These are phyloP conservation scores for Salix viminalis DNA, from an alignment of 345 rosid species.

Conservation along the genomic window DNA sequence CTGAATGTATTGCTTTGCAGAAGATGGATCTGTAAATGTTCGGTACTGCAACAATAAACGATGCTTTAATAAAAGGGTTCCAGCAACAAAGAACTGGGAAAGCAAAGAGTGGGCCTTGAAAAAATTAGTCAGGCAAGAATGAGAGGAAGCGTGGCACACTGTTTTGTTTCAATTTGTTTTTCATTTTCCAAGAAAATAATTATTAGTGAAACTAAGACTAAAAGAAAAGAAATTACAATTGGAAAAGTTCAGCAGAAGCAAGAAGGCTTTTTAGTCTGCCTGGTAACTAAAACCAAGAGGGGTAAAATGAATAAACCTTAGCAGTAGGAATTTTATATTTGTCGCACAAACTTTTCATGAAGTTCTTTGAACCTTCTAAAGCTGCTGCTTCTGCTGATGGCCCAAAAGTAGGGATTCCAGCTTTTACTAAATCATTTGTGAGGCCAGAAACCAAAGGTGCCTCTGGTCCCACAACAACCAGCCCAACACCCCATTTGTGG, in stretches of 20 bases:
- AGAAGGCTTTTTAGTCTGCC: background rate
- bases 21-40: conserved; percentile 60
- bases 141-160: background rate
- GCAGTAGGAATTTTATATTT: conserved; percentile 91
- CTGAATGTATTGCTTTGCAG: conserved; percentile 64
- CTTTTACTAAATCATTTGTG: conserved; percentile 61
- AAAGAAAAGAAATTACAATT: background rate
- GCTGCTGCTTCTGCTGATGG: conserved; percentile 97
- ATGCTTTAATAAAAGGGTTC: no score
- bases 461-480: conserved; percentile 94
- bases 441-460: conserved; percentile 92
- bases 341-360: conserved; percentile 85
- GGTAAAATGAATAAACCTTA: conserved; percentile 46
- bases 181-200: background rate
- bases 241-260: background rate
- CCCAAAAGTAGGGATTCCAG: conserved; percentile 78
- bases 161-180: background rate
- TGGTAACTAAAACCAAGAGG: background rate
- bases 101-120: background rate
- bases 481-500: conserved; percentile 49
- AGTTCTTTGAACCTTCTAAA: conserved; percentile 91
- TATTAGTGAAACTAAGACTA: background rate
- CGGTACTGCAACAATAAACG: conserved; percentile 45
- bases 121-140: background rate
- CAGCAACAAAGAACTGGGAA: background rate